These are phyloP conservation scores for Penicillium griseofulvum DNA, from an alignment of 2,329 filamentous ascomycete species.

Conservation along the genomic window DNA sequence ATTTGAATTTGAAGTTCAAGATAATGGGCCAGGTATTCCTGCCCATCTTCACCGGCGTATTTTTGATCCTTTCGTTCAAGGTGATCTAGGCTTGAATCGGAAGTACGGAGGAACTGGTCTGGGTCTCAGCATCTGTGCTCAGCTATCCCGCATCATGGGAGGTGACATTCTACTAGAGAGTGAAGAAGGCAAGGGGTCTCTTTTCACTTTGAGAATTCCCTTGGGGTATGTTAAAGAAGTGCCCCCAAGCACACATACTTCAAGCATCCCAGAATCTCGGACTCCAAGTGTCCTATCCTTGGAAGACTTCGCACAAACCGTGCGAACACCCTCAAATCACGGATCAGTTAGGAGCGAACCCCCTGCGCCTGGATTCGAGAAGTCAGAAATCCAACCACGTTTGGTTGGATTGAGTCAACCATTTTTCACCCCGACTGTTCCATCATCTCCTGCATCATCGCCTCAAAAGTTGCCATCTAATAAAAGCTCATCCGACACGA, in stretches of 20 bases:
- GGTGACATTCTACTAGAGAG: constrained; percentile 72
- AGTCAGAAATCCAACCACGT: constrained; percentile 66
- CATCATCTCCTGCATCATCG: constrained; percentile 22
- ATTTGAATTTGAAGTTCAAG: constrained; percentile 86
- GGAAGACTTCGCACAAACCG: constrained; percentile 26
- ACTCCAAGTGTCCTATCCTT: constrained; percentile 30
- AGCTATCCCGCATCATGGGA: constrained; percentile 79
- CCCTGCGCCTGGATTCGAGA: constrained; percentile 47
- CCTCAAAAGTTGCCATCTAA: constrained; percentile 44
- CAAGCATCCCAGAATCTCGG: constrained; percentile 30
- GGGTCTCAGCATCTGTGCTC: constrained; percentile 84
- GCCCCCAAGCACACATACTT: constrained; percentile 43
- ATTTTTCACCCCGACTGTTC: constrained; percentile 58
- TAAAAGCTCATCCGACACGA: constrained; percentile 64
- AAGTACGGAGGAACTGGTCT: constrained; percentile 87
- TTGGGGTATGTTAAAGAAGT: constrained; percentile 71
- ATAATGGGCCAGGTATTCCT: constrained; percentile 83
- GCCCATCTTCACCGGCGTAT: constrained; percentile 74
- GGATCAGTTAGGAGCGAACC: constrained; percentile 18
- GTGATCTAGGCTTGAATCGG: constrained; percentile 83
- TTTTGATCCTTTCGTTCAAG: constrained; percentile 93
- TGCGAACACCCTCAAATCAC: constrained; percentile 23
- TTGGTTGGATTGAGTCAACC: constrained; percentile 79
- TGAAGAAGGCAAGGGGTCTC: constrained; percentile 69
- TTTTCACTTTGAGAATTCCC: constrained; percentile 79